Conservation (phyloP, 345 rosid genomes). For the Orychophragmus violaceus region DNA sequence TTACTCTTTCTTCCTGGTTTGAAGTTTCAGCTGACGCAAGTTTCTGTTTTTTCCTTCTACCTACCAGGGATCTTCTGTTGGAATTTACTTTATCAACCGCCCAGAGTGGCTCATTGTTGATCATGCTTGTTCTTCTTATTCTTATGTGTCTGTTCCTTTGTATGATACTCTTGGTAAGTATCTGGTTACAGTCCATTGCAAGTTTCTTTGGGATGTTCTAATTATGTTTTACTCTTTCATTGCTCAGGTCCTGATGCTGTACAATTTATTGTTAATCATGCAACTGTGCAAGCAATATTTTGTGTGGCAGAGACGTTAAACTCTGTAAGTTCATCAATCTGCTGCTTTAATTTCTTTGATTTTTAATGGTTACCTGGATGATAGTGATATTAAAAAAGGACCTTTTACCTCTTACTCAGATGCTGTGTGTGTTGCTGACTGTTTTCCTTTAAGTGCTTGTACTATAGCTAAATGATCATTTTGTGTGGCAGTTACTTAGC, state of each 20-base stretch:
- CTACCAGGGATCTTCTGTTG: slow-evolving; percentile 71
- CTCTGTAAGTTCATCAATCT: slow-evolving; percentile 43
- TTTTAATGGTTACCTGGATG: background rate
- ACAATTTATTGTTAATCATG: slow-evolving; percentile 79
- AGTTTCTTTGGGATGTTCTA: background rate
- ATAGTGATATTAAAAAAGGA: background rate
- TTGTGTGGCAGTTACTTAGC: slow-evolving; percentile 75
- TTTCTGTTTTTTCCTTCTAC: background rate
- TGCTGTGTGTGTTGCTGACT: background rate
- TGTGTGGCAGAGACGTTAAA: slow-evolving; percentile 78
- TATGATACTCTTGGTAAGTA: slow-evolving; percentile 85
- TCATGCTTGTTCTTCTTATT: slow-evolving; percentile 93
- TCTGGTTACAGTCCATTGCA: slow-evolving; percentile 14
- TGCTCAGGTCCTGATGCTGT: slow-evolving; percentile 90
- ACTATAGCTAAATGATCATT: too few species aligned
- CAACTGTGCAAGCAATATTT: slow-evolving; percentile 70
- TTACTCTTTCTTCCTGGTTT: background rate
- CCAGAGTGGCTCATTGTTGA: slow-evolving; percentile 97
- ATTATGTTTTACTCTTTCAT: background rate
- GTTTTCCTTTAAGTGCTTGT: too few species aligned
- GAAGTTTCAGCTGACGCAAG: background rate
- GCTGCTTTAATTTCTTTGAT: background rate
- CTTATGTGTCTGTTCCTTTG: slow-evolving; percentile 81
- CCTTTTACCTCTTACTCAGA: background rate
- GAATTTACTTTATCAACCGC: slow-evolving; percentile 86